Conservation (phyloP, 2,329 filamentous ascomycete species). For the Hirsutella rhossiliensis region DNA sequence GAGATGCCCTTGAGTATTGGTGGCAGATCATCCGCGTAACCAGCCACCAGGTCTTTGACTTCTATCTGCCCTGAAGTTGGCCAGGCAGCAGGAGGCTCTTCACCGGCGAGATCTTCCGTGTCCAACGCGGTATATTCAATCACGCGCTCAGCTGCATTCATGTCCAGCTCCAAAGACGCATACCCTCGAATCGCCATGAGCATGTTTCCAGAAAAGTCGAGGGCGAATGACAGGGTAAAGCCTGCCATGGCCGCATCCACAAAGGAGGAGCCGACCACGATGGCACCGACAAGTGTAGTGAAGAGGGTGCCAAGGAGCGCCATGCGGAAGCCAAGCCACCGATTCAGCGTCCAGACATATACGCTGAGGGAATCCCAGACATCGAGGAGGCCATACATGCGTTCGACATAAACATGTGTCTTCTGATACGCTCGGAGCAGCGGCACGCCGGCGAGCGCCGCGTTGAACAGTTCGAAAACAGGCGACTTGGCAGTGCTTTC, state of each 20-base stretch:
- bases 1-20: conserved; percentile 58
- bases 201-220: conserved; percentile 54
- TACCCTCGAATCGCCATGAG: conserved; percentile 57
- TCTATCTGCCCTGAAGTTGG: conserved; percentile 62
- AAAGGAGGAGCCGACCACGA: conserved; percentile 47
- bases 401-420: conserved; percentile 49
- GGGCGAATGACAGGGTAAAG: conserved; percentile 62
- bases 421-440: conserved; percentile 71
- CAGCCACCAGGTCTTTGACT: conserved; percentile 59
- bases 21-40: conserved; percentile 59
- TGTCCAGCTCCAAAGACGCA: conserved; percentile 60
- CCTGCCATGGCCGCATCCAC: conserved; percentile 63
- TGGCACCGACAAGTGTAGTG: conserved; percentile 48
- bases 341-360: conserved; percentile 60
- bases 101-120: conserved; percentile 53
- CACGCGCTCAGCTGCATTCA: conserved; percentile 68
- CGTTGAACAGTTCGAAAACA: conserved; percentile 69
- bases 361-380: conserved; percentile 53
- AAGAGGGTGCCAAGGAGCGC: conserved; percentile 57
- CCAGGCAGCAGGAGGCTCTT: conserved; percentile 57
- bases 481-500: conserved; percentile 69
- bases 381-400: conserved; percentile 61
- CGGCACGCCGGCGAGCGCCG: conserved; percentile 57
- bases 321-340: conserved; percentile 69
- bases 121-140: conserved; percentile 61